These are phyloP conservation scores for Funneliformis geosporum DNA, from an alignment of 192 early-diverging fungal species.

Conservation along the genomic window DNA sequence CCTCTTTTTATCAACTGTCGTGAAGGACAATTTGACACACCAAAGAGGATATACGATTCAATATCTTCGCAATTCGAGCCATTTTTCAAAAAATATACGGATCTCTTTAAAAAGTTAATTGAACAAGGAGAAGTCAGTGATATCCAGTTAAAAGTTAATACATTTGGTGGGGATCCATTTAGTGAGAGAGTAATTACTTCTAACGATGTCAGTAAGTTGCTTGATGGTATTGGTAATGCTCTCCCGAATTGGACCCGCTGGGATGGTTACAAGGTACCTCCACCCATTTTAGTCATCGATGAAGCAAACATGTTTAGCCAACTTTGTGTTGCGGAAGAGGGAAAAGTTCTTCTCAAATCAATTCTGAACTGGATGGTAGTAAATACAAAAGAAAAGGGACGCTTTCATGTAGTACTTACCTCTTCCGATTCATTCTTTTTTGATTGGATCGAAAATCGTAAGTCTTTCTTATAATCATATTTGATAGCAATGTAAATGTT, in stretches of 20 bases:
- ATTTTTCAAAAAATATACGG: constrained; percentile 24
- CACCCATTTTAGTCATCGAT: background rate
- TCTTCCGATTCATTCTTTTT: constrained; percentile 13
- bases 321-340: background rate
- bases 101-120: too few species aligned
- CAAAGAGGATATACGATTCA: background rate
- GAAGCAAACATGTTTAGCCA: background rate
- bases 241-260: background rate
- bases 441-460: background rate
- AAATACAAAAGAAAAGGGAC: background rate
- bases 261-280: background rate
- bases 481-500: constrained; percentile 21
- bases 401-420: background rate
- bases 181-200: background rate
- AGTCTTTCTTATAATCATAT: constrained; percentile 22
- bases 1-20: constrained; percentile 17
- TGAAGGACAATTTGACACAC: constrained; percentile 17
- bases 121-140: too few species aligned
- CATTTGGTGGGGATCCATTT: too few species aligned
- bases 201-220: background rate
- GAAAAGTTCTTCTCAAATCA: background rate
- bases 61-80: background rate
- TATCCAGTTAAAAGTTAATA: too few species aligned
- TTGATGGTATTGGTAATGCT: background rate
- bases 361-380: background rate